These are phyloP conservation scores for Fraxinus greggii DNA, from an alignment of 305 asterid genomes.

Conservation along the genomic window DNA sequence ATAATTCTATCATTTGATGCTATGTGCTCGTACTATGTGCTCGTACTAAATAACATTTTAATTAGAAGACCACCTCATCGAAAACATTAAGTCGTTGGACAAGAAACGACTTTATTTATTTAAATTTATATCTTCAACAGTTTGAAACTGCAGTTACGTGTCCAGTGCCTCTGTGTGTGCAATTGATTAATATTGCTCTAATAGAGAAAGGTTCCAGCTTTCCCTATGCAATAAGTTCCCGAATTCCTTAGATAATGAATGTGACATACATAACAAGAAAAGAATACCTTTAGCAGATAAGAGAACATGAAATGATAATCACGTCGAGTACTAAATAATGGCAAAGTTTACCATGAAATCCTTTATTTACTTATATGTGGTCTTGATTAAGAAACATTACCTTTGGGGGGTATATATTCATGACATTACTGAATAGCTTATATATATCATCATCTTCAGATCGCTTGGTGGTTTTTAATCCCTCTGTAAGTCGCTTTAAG, in stretches of 20 bases:
- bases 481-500: slow-evolving; percentile 79
- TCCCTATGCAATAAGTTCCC: not conserved
- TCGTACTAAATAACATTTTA: not conserved
- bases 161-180: not conserved
- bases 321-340: not conserved
- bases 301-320: slow-evolving; percentile 11
- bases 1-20: slow-evolving; percentile 15
- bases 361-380: not conserved
- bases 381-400: slow-evolving; percentile 33
- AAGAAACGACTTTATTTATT: not conserved
- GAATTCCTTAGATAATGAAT: not conserved
- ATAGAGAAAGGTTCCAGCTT: not conserved
- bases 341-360: slow-evolving; percentile 8
- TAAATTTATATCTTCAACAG: not conserved
- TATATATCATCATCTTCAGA: slow-evolving; percentile 66
- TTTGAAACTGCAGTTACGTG: not conserved
- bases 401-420: slow-evolving; percentile 72
- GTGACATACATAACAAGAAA: not conserved
- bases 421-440: slow-evolving; percentile 73
- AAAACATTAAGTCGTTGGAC: not conserved
- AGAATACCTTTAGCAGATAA: slow-evolving; percentile 8
- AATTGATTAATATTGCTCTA: slow-evolving; percentile 16
- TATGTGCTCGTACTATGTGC: slow-evolving; percentile 2
- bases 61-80: not conserved
- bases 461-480: slow-evolving; percentile 58